Percentiles rank a stretch among this genome's conserved stretches.
phyloP scores from a whole-genome alignment of 2,329 filamentous ascomycete genomes.

The Pochonia chlamydosporia region DNA sequence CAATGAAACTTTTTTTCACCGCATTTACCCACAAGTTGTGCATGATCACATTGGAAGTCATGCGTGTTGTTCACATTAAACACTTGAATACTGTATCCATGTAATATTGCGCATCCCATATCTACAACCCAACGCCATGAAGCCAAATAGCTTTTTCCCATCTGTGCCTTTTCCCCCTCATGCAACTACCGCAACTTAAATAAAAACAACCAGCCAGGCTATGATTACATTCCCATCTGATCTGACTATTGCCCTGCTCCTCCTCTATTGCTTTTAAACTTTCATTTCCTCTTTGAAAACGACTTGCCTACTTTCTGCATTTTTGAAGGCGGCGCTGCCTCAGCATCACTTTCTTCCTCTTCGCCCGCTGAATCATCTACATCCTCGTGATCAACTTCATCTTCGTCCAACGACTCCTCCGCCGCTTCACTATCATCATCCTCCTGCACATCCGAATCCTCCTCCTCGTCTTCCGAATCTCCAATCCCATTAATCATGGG shows the following conservation, averaged over 20 bases:
- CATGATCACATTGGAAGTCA: too few species aligned
- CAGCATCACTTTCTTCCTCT: constrained; percentile 47
- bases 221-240: too few species aligned
- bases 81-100: not conserved
- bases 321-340: constrained; percentile 42
- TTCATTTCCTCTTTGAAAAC: constrained; percentile 30
- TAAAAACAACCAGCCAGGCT: too few species aligned
- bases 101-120: not conserved
- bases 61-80: too few species aligned
- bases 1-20: too few species aligned
- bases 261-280: not conserved
- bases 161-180: not conserved
- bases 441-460: constrained; percentile 24
- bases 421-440: constrained; percentile 41
- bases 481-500: constrained; percentile 49
- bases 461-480: constrained; percentile 52
- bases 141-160: constrained; percentile 1
- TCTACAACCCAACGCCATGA: not conserved
- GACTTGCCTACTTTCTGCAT: constrained; percentile 33
- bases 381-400: constrained; percentile 56
- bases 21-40: too few species aligned
- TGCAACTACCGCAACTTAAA: too few species aligned
- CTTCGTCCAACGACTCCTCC: constrained; percentile 47
- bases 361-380: constrained; percentile 49
- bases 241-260: not conserved